Percentiles rank a stretch among this genome's conserved stretches.
Conservation (phyloP, 2,329 filamentous ascomycete species). For the Ophiocordyceps sinensis region DNA sequence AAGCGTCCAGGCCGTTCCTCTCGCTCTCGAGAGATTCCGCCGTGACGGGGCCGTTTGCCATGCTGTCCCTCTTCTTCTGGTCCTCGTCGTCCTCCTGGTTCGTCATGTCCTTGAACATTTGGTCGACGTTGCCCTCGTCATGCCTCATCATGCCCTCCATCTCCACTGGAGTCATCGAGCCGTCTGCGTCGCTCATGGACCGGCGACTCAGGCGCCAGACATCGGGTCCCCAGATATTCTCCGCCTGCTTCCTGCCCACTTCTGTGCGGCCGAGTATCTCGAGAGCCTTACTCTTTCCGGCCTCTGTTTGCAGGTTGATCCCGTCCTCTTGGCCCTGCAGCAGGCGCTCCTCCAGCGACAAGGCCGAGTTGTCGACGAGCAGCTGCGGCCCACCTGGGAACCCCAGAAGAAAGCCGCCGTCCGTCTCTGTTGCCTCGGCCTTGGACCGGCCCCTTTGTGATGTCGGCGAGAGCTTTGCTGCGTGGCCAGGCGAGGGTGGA, state of each 20-base stretch:
- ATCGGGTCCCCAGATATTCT: constrained; percentile 34
- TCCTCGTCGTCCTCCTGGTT: constrained; percentile 36
- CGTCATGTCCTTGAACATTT: constrained; percentile 42
- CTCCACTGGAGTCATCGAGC: constrained; percentile 12
- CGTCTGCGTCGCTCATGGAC: constrained; percentile 12
- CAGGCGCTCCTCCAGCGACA: constrained; percentile 36
- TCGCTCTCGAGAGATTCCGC: constrained; percentile 29
- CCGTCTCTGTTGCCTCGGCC: constrained; percentile 25
- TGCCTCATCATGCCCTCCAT: constrained; percentile 18
- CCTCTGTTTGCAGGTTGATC: constrained; percentile 29
- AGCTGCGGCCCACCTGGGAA: constrained; percentile 29
- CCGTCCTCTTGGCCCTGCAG: constrained; percentile 30
- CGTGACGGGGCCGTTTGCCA: constrained; percentile 19
- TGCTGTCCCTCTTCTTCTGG: constrained; percentile 17
- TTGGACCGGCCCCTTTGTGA: constrained; percentile 14
- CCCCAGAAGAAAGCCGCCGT: constrained; percentile 24
- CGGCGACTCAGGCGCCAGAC: constrained; percentile 26
- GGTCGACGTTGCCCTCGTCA: constrained; percentile 34
- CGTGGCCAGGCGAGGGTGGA: constrained; percentile 13
- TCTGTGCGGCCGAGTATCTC: constrained; percentile 38
- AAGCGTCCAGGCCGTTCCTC: constrained; percentile 30
- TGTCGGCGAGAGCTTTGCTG: constrained; percentile 11
- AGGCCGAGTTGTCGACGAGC: constrained; percentile 21
- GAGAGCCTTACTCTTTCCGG: constrained; percentile 33
- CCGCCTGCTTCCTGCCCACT: constrained; percentile 31